These are phyloP conservation scores for Gracilaria gracilis DNA, from an alignment of 23 red algal genomes.

Conservation along the genomic window DNA sequence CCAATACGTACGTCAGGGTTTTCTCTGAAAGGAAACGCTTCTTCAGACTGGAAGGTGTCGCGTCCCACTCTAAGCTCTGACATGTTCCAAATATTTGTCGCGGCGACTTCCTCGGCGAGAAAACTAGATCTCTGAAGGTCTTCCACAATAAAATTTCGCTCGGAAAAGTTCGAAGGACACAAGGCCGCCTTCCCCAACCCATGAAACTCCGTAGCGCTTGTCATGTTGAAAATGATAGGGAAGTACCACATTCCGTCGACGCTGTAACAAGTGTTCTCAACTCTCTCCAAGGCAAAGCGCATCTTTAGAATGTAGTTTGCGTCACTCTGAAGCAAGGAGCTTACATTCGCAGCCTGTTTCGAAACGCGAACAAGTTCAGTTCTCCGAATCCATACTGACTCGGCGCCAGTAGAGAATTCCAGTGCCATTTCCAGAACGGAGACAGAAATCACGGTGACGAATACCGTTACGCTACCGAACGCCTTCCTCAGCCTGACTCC, in stretches of 20 bases:
- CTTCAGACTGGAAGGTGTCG: background rate
- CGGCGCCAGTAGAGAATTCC: background rate
- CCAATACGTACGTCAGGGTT: background rate
- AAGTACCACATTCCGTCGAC: background rate
- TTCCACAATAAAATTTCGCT: background rate
- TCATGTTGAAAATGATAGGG: background rate
- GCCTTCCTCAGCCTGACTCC: background rate
- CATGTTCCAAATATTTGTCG: background rate
- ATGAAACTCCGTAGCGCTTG: background rate
- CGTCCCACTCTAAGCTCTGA: background rate
- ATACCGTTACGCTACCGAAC: background rate
- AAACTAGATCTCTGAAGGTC: background rate
- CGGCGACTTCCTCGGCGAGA: background rate
- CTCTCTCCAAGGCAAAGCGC: background rate
- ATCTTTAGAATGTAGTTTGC: background rate
- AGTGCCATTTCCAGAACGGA: background rate
- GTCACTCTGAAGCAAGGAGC: background rate
- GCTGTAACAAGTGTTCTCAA: constrained; percentile 9
- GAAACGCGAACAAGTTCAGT: background rate
- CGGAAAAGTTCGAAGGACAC: background rate
- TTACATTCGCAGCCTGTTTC: background rate
- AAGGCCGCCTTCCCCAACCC: background rate
- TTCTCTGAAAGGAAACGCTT: background rate
- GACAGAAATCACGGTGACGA: background rate
- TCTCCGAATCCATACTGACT: background rate